phyloP scores from a whole-genome alignment of 1,284 basidiomycete species.

The Amylostereum chailletii region DNA sequence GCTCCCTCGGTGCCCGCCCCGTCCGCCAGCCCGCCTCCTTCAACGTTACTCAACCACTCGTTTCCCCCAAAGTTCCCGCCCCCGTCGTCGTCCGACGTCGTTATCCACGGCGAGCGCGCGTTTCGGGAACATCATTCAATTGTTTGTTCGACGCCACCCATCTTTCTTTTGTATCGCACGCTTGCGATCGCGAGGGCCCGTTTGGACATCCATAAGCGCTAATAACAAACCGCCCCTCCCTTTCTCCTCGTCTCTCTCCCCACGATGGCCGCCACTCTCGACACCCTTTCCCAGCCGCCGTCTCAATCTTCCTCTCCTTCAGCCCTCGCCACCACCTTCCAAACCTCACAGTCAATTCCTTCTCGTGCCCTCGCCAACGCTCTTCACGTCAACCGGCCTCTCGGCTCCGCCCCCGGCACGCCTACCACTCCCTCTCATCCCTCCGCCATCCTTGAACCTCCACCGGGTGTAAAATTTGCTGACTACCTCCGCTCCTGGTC shows the following conservation, averaged over 20 bases:
- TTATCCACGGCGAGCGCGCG: no score
- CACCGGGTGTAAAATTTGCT: constrained; percentile 44
- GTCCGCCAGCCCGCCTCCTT: no score
- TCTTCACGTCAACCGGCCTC: constrained; percentile 11
- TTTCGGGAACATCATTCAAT: no score
- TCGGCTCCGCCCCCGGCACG: constrained; percentile 28
- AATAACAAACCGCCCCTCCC: no score
- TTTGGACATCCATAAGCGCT: no score
- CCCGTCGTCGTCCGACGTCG: no score
- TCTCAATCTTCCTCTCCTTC: constrained; percentile 45
- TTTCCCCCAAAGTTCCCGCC: no score
- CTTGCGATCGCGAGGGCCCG: no score
- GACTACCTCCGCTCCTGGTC: constrained; percentile 64
- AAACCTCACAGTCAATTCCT: constrained; percentile 21
- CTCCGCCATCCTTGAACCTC: constrained; percentile 41
- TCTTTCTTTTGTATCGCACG: no score
- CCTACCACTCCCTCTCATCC: constrained; percentile 21
- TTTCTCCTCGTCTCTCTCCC: background rate
- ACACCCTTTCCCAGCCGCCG: constrained; percentile 27
- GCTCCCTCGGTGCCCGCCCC: no score
- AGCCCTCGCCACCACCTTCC: constrained; percentile 36
- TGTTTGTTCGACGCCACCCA: no score
- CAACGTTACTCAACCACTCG: no score
- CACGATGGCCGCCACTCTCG: constrained; percentile 32
- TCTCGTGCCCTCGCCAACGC: constrained; percentile 2